These are phyloP conservation scores for Diospyros lotus DNA, from an alignment of 148 eudicot genomes.

Conservation along the genomic window DNA sequence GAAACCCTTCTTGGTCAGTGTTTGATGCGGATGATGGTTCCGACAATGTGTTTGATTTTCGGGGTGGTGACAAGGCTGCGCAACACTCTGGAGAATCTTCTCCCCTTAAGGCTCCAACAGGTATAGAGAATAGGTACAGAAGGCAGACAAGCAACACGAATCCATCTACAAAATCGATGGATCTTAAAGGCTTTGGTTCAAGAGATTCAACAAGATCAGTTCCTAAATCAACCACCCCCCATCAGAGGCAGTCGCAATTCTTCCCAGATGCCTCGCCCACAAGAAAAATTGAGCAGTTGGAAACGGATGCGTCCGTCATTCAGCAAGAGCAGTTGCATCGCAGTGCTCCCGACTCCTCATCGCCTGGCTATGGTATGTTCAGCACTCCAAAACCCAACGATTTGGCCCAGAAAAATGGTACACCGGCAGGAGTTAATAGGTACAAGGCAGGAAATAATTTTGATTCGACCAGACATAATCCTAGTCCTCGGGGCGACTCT, in stretches of 20 bases:
- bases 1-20: constrained; percentile 21
- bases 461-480: constrained; percentile 5
- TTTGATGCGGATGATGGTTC: constrained; percentile 19
- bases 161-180: constrained; percentile 5
- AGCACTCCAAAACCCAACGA: constrained; percentile 17
- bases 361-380: constrained; percentile 36
- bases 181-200: background rate
- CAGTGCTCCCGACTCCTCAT: constrained; percentile 10
- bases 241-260: constrained; percentile 17
- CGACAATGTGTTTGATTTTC: constrained; percentile 19
- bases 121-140: constrained; percentile 44
- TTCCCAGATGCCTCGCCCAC: background rate
- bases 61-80: constrained; percentile 2
- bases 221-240: constrained; percentile 16
- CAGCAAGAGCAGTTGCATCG: constrained; percentile 7
- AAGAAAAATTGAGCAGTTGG: constrained; percentile 12
- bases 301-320: constrained; percentile 1
- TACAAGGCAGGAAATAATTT: constrained; percentile 20
- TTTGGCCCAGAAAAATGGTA: background rate
- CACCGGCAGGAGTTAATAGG: constrained; percentile 24
- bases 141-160: background rate
- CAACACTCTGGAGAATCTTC: constrained; percentile 8
- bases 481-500: constrained; percentile 3
- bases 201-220: constrained; percentile 14
- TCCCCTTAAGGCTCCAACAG: background rate